phyloP scores from a whole-genome alignment of 106 monocot genomes.

The Alisma plantagoaquatica region DNA sequence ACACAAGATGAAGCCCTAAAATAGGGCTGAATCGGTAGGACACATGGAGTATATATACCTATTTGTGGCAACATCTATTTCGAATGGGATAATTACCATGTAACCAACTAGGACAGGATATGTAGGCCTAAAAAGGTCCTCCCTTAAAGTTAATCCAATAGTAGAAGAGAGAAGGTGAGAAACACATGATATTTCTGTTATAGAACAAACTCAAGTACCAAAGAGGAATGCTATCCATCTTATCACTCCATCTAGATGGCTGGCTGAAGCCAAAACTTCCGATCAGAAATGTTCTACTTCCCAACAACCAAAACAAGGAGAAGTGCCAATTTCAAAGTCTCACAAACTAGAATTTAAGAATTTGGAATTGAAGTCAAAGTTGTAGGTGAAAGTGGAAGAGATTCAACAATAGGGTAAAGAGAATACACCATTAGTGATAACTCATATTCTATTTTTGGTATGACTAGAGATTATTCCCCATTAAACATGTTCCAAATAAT shows the following conservation, averaged over 20 bases:
- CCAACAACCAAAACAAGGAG: slow-evolving; percentile 9
- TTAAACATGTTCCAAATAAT: slow-evolving; percentile 10
- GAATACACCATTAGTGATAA: slow-evolving; percentile 2
- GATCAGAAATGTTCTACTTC: slow-evolving; percentile 22
- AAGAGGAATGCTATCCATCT: slow-evolving; percentile 55
- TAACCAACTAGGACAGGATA: too few relatives aligned
- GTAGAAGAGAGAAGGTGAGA: too few relatives aligned
- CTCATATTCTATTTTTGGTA: slow-evolving; percentile 23
- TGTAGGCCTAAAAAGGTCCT: too few relatives aligned
- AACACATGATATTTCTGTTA: slow-evolving; percentile 23
- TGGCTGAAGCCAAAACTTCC: slow-evolving; percentile 46
- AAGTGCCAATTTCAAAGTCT: slow-evolving; percentile 28
- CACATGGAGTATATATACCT: too few relatives aligned
- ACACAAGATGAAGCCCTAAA: too few relatives aligned
- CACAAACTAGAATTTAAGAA: too few relatives aligned
- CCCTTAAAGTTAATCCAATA: too few relatives aligned
- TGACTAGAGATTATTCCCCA: slow-evolving; percentile 12
- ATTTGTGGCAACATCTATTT: too few relatives aligned
- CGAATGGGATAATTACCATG: too few relatives aligned
- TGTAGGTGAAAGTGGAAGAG: slow-evolving; percentile 28
- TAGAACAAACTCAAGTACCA: slow-evolving; percentile 26
- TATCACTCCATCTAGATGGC: slow-evolving; percentile 78
- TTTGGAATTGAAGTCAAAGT: slow-evolving; percentile 36
- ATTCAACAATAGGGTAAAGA: slow-evolving; percentile 21
- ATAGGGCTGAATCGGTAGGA: too few relatives aligned